These are phyloP conservation scores for Thelephora ganbajun DNA, from an alignment of 768 basidiomycete genomes.

Conservation along the genomic window DNA sequence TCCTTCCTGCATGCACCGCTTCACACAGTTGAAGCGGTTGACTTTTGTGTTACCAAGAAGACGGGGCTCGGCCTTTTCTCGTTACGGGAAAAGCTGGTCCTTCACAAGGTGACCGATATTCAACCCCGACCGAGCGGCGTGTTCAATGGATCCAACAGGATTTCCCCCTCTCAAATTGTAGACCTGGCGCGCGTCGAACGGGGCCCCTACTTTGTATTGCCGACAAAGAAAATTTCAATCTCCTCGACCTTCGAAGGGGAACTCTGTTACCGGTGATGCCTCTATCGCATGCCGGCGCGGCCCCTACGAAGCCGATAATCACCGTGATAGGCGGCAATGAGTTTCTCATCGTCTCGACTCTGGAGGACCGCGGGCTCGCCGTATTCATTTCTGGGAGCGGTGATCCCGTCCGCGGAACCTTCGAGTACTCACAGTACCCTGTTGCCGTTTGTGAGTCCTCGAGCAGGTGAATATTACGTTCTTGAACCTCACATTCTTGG, in stretches of 20 bases:
- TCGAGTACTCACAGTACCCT: conserved; percentile 77
- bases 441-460: conserved; percentile 51
- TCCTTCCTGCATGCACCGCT: conserved; percentile 22
- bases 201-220: conserved; percentile 61
- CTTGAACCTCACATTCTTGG: neutral
- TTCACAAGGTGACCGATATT: conserved; percentile 34
- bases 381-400: conserved; percentile 76
- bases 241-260: conserved; percentile 65
- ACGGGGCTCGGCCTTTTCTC: conserved; percentile 47
- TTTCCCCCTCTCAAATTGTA: conserved; percentile 50
- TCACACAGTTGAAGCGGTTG: conserved; percentile 32
- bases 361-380: conserved; percentile 67
- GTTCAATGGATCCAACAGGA: conserved; percentile 30
- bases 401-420: conserved; percentile 80
- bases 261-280: conserved; percentile 65
- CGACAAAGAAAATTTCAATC: conserved; percentile 56
- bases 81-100: conserved; percentile 49
- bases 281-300: conserved; percentile 43
- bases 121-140: neutral
- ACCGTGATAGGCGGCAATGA: conserved; percentile 64
- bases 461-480: neutral
- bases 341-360: conserved; percentile 80
- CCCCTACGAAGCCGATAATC: conserved; percentile 51
- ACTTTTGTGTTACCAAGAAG: conserved; percentile 65
- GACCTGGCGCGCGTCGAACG: conserved; percentile 43